These are phyloP conservation scores for Sarcodon aspratus DNA, from an alignment of 768 basidiomycete genomes.

Conservation along the genomic window DNA sequence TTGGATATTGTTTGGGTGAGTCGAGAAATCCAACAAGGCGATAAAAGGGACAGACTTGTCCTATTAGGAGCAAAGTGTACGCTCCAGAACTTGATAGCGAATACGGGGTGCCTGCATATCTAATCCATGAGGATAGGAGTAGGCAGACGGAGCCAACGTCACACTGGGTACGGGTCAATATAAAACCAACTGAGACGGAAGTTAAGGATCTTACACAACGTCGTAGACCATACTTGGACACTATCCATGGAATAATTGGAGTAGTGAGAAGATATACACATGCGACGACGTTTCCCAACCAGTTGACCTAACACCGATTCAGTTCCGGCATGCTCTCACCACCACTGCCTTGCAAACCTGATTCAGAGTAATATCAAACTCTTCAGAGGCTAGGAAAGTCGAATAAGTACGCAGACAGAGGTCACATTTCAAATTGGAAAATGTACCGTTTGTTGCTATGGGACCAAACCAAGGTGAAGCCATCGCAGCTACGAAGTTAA, in stretches of 20 bases:
- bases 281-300: constrained; percentile 64
- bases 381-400: constrained; percentile 34
- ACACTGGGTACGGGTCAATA: constrained; percentile 31
- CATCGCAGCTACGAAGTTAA: constrained; percentile 57
- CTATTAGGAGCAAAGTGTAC: constrained; percentile 59
- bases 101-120: constrained; percentile 58
- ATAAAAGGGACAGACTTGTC: constrained; percentile 37
- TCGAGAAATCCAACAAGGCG: neutral
- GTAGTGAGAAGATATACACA: constrained; percentile 54
- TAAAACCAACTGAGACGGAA: neutral
- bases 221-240: constrained; percentile 47
- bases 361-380: constrained; percentile 59
- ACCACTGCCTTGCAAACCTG: constrained; percentile 13
- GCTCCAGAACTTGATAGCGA: constrained; percentile 38
- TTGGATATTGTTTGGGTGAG: constrained; percentile 13
- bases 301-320: constrained; percentile 36
- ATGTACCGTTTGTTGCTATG: constrained; percentile 56
- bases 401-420: neutral
- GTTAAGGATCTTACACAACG: constrained; percentile 36
- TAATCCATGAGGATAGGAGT: constrained; percentile 62
- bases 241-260: constrained; percentile 44
- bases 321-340: no score
- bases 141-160: constrained; percentile 43
- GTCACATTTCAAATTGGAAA: neutral
- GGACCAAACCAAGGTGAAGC: constrained; percentile 80